Evolutionary conservation across 2,329 filamentous ascomycete genomes (phyloP).

Genomic region (Aspergillus quadrilineatus): DNA sequence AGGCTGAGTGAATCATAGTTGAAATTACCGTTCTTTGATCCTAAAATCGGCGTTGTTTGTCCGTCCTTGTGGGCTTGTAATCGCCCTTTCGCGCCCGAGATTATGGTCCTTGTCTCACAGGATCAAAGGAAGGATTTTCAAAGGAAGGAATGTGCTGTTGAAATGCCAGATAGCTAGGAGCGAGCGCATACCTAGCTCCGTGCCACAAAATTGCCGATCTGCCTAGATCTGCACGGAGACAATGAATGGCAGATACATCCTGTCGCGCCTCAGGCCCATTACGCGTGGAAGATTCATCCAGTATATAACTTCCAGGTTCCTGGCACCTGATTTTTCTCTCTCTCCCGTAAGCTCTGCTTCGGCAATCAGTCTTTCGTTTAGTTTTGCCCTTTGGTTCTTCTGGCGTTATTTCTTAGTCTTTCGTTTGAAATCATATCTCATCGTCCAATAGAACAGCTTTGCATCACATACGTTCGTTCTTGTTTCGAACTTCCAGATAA

Average conservation of each 20-base stretch:
- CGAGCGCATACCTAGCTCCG: slow-evolving; percentile 15
- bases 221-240: slow-evolving; percentile 18
- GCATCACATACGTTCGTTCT: slow-evolving; percentile 10
- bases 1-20: not conserved
- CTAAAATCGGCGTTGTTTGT: not conserved
- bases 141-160: slow-evolving; percentile 19
- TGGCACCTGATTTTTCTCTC: slow-evolving; percentile 9
- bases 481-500: slow-evolving; percentile 3
- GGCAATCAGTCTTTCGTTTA: slow-evolving; percentile 23
- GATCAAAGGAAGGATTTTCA: slow-evolving; percentile 14
- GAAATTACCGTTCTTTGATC: not conserved
- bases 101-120: slow-evolving; percentile 1
- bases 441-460: slow-evolving; percentile 9
- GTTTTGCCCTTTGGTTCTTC: slow-evolving; percentile 11
- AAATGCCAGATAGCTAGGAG: slow-evolving; percentile 12
- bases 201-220: slow-evolving; percentile 20
- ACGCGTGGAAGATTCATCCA: not conserved
- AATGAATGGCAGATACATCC: slow-evolving; percentile 18
- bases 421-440: slow-evolving; percentile 14
- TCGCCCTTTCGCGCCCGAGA: not conserved
- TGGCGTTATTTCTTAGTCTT: slow-evolving; percentile 12
- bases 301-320: slow-evolving; percentile 17
- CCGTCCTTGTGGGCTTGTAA: not conserved
- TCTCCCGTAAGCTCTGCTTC: slow-evolving; percentile 18
- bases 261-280: not conserved